phyloP scores from a whole-genome alignment of 2,329 filamentous ascomycete species.

The Diatrype stigma region DNA sequence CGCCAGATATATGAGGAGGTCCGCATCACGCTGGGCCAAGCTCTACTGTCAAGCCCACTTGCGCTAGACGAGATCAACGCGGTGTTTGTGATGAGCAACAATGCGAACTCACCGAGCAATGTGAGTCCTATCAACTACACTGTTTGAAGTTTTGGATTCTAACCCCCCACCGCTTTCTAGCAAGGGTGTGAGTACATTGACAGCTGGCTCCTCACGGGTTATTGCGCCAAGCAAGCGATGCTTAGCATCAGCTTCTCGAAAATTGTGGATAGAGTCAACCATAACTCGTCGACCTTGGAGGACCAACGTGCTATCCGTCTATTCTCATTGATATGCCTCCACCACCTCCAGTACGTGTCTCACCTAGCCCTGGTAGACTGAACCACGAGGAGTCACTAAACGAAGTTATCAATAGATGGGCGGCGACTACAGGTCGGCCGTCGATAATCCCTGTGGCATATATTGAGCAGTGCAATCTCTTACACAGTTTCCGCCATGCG shows the following conservation, averaged over 20 bases:
- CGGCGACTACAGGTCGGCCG: constrained; percentile 35
- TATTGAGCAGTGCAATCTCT: constrained; percentile 35
- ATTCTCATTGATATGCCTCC: constrained; percentile 33
- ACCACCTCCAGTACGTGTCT: constrained; percentile 31
- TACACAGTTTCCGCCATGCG: constrained; percentile 36
- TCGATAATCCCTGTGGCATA: constrained; percentile 34
- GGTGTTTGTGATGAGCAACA: constrained; percentile 35
- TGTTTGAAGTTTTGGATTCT: neutral
- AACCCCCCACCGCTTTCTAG: constrained; percentile 9
- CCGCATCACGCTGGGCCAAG: constrained; percentile 33
- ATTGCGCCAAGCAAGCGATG: constrained; percentile 40
- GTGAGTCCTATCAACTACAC: constrained; percentile 14
- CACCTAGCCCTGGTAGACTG: neutral
- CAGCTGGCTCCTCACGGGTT: constrained; percentile 38
- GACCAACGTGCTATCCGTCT: constrained; percentile 33
- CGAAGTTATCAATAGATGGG: constrained; percentile 34
- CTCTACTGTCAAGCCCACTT: constrained; percentile 35
- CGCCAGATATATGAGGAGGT: constrained; percentile 37
- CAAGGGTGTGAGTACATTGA: constrained; percentile 35
- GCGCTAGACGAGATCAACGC: constrained; percentile 37
- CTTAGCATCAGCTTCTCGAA: constrained; percentile 38
- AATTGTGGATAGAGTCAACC: constrained; percentile 32
- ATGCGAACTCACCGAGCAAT: constrained; percentile 24
- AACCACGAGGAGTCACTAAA: neutral
- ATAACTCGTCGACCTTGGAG: constrained; percentile 24